Conservation (phyloP, 176 grass and related monocot species). For the Elaeis guineensis region DNA sequence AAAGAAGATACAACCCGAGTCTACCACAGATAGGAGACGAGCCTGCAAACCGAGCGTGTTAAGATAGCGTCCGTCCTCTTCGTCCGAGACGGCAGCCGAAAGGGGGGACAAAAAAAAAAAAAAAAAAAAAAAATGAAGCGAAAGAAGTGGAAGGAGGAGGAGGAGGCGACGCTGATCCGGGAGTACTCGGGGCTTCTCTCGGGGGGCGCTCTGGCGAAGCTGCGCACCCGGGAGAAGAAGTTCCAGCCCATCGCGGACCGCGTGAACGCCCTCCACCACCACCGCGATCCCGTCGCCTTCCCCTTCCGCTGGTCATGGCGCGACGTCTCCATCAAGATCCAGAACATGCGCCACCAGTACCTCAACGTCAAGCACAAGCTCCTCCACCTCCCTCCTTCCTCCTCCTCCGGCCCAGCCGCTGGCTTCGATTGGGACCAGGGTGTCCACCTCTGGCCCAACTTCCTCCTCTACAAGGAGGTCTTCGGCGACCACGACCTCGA, state of each 20-base stretch:
- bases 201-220: neutral
- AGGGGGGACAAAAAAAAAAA: too few relatives aligned
- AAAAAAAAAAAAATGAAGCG: neutral
- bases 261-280: conserved; percentile 8
- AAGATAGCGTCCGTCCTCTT: too few relatives aligned
- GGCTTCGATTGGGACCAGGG: neutral
- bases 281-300: conserved; percentile 7
- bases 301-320: conserved; percentile 15
- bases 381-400: neutral
- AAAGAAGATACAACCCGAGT: too few relatives aligned
- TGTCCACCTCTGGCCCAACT: conserved; percentile 15
- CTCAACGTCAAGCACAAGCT: conserved; percentile 19
- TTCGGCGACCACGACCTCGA: conserved; percentile 5
- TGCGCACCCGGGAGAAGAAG: conserved; percentile 3
- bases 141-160: conserved; percentile 13
- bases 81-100: too few relatives aligned
- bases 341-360: conserved; percentile 23
- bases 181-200: conserved; percentile 1
- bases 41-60: too few relatives aligned
- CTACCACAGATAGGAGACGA: too few relatives aligned
- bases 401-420: neutral
- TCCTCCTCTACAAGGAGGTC: conserved; percentile 18
- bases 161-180: conserved; percentile 14
- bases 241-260: conserved; percentile 10
- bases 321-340: conserved; percentile 19